Evolutionary conservation across 2,329 filamentous ascomycete genomes (phyloP), one percentile per base, ranked within the genome.

Genomic region (Trichoderma sp.): DNA sequence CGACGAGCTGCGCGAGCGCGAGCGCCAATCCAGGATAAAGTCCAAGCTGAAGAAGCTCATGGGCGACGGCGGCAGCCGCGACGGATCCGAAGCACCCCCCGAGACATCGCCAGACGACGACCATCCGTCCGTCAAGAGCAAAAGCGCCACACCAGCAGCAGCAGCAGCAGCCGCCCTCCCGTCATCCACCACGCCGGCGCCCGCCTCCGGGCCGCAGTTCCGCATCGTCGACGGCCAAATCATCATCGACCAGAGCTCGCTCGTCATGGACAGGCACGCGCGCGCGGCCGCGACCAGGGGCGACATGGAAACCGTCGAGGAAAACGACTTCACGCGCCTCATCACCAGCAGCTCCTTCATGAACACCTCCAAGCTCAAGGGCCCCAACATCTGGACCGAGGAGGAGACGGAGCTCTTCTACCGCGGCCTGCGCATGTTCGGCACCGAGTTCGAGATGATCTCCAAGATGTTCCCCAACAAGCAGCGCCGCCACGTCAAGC

Each of bases 401-500:
- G 83, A 85, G 14, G 85, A 88, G 66, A 94, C 90, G 3, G 88
- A 90, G 63, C 81, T 85, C 51, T 95, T 95, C 78, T 95, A 93
- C 79, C 84, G 88, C 30, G 88, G 87, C 1, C 81, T 96, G 2
- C 79, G 82, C 65, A 90, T 89, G 82, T 93, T 92, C 72, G 92
- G 92, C 64, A 94, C 90, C 1, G 91, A 94, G 74, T 96, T 95
- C 73, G 84, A 89, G 74, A 91, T 91, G 77, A 93, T 96, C 70
- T 84, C 85, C 66, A 85, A 86, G 70, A 87, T 93, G 83, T 93
- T 96, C 72, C 85, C 87, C 1, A 84, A 85, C 68, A 88, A 89
- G 72, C 90, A 85, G 66, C 84, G 92, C 19, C 85, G 88, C 39
- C 87, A 91, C 74, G 84, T 95, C 77, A 94, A 94, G 78, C 83